These are phyloP conservation scores for Metschnikowia arizonensis DNA, from an alignment of 805 yeast genomes.

Conservation along the genomic window DNA sequence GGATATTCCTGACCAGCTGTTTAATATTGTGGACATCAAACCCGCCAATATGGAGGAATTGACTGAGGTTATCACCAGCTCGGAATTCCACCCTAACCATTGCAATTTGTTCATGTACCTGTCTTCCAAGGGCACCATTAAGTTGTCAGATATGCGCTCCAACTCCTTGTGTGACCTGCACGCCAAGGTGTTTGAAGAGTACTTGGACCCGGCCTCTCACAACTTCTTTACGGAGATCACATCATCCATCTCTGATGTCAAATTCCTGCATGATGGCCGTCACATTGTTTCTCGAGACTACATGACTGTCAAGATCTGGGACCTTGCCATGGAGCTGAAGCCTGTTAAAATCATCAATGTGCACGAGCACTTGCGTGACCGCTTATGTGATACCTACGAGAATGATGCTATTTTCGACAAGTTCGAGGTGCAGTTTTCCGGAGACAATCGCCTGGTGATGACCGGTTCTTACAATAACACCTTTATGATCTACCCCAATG, in stretches of 20 bases:
- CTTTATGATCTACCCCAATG: slow-evolving; percentile 94
- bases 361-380: slow-evolving; percentile 90
- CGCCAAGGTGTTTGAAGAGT: slow-evolving; percentile 85
- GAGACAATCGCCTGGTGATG: slow-evolving; percentile 88
- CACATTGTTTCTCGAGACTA: slow-evolving; percentile 97
- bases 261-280: slow-evolving; percentile 86
- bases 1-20: slow-evolving; percentile 89
- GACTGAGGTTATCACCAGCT: slow-evolving; percentile 94
- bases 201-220: slow-evolving; percentile 86
- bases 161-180: slow-evolving; percentile 91
- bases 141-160: slow-evolving; percentile 93
- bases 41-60: slow-evolving; percentile 98
- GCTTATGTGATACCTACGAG: slow-evolving; percentile 95
- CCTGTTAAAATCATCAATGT: slow-evolving; percentile 93
- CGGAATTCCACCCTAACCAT: slow-evolving; percentile 90
- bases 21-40: slow-evolving; percentile 95
- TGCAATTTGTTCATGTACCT: slow-evolving; percentile 96
- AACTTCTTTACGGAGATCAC: slow-evolving; percentile 97
- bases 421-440: slow-evolving; percentile 93
- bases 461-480: slow-evolving; percentile 97
- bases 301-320: slow-evolving; percentile 97
- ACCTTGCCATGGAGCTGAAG: slow-evolving; percentile 91
- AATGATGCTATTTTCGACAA: slow-evolving; percentile 98
- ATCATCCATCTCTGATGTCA: slow-evolving; percentile 87
- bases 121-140: slow-evolving; percentile 91